Percentiles rank a stretch among this genome's conserved stretches.
Conservation (phyloP, 1,284 basidiomycete species). For the Pseudozyma thailandica region DNA sequence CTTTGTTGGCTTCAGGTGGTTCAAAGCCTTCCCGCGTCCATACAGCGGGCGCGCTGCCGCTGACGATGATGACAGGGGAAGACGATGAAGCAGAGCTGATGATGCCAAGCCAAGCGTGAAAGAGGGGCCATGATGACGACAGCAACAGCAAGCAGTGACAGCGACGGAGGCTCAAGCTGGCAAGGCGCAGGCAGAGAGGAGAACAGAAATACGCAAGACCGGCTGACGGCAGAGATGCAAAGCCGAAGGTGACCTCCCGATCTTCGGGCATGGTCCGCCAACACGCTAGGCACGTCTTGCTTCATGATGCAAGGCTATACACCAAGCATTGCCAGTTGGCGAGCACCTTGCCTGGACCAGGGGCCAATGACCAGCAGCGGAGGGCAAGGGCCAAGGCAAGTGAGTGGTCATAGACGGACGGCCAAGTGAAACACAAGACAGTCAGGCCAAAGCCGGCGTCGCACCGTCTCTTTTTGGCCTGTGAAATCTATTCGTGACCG, state of each 20-base stretch:
- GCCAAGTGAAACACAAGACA: not conserved
- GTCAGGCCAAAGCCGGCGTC: not conserved
- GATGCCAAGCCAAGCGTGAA: constrained; percentile 4
- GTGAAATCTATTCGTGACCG: constrained; percentile 4
- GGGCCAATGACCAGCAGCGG: not conserved
- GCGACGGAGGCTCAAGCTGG: not conserved
- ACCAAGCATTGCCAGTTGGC: not conserved
- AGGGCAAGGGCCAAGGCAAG: not conserved
- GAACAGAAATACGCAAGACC: not conserved
- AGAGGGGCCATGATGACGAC: constrained; percentile 3
- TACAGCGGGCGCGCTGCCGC: not conserved
- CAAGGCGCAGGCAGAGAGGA: not conserved
- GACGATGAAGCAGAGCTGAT: not conserved
- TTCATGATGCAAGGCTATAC: too few species aligned
- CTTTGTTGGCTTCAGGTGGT: not conserved
- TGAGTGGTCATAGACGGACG: too few species aligned
- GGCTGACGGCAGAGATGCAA: constrained; percentile 5
- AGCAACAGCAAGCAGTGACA: not conserved
- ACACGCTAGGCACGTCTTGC: constrained; percentile 3
- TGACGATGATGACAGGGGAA: not conserved
- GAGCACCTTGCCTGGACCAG: not conserved
- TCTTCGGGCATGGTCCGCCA: constrained; percentile 10
- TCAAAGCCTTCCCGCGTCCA: not conserved
- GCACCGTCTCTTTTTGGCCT: not conserved
- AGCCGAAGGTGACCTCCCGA: constrained; percentile 7